Conservation (phyloP, 768 basidiomycete species). For the Mycena metata region DNA sequence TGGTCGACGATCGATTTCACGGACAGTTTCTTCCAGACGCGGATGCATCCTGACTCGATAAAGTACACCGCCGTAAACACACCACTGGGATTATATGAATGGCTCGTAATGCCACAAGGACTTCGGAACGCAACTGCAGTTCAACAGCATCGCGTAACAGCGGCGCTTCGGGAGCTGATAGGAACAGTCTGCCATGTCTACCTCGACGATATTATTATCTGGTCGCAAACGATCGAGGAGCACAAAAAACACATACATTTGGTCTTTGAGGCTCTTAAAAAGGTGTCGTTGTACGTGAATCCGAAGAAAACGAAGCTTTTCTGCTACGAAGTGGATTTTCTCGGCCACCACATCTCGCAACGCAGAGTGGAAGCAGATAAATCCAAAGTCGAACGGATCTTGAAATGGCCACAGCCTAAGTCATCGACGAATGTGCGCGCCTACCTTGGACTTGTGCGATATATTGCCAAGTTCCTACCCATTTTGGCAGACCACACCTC, state of each 20-base stretch:
- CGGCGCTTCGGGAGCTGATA: background rate
- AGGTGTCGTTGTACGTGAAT: background rate
- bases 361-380: background rate
- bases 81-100: slow-evolving; percentile 2
- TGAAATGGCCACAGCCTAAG: background rate
- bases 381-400: background rate
- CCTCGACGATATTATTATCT: slow-evolving; percentile 7
- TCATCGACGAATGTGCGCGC: background rate
- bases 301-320: background rate
- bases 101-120: slow-evolving; percentile 2
- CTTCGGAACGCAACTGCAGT: background rate
- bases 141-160: background rate
- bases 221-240: background rate
- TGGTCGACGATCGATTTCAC: slow-evolving; percentile 4
- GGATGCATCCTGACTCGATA: slow-evolving; percentile 8
- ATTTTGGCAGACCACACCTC: background rate
- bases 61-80: slow-evolving; percentile 3
- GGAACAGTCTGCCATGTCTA: background rate
- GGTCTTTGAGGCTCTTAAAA: background rate
- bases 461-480: background rate
- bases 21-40: background rate
- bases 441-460: background rate
- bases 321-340: background rate
- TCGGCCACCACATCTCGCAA: background rate
- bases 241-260: background rate